These are phyloP conservation scores for Tagetes patula DNA, from an alignment of 129 eudicot genomes.

Conservation along the genomic window DNA sequence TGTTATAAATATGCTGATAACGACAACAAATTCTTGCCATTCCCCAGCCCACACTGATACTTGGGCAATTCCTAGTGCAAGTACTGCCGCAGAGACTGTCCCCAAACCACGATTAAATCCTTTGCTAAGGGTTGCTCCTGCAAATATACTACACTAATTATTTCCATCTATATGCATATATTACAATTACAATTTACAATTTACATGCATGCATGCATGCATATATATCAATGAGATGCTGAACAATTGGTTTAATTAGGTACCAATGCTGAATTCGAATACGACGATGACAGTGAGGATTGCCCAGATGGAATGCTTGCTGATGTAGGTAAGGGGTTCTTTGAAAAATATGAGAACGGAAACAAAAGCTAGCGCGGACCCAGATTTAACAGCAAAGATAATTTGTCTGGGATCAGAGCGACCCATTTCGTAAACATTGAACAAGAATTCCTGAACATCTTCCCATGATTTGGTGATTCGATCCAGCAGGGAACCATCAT, in stretches of 20 bases:
- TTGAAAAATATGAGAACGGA: constrained; percentile 70
- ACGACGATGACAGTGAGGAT: constrained; percentile 88
- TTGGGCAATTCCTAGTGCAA: constrained; percentile 65
- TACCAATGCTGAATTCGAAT: constrained; percentile 91
- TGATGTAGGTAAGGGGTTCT: constrained; percentile 55
- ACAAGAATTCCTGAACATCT: constrained; percentile 28
- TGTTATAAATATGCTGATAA: constrained; percentile 63
- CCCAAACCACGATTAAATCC: constrained; percentile 85
- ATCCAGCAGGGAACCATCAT: constrained; percentile 14
- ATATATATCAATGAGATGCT: neutral
- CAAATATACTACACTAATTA: no score
- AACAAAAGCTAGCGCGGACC: constrained; percentile 64
- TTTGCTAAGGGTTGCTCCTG: constrained; percentile 86
- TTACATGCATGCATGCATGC: neutral
- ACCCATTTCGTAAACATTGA: constrained; percentile 57
- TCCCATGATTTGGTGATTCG: constrained; percentile 29
- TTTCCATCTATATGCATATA: no score
- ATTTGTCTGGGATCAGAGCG: constrained; percentile 66
- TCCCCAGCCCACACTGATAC: constrained; percentile 48
- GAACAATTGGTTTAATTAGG: neutral
- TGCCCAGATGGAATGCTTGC: constrained; percentile 73
- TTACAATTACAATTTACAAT: no score
- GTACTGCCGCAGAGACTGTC: constrained; percentile 66
- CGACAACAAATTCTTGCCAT: constrained; percentile 55
- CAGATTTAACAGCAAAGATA: constrained; percentile 75